phyloP scores from a whole-genome alignment of 495 filamentous ascomycete genomes.

The Cenococcum geophilum region DNA sequence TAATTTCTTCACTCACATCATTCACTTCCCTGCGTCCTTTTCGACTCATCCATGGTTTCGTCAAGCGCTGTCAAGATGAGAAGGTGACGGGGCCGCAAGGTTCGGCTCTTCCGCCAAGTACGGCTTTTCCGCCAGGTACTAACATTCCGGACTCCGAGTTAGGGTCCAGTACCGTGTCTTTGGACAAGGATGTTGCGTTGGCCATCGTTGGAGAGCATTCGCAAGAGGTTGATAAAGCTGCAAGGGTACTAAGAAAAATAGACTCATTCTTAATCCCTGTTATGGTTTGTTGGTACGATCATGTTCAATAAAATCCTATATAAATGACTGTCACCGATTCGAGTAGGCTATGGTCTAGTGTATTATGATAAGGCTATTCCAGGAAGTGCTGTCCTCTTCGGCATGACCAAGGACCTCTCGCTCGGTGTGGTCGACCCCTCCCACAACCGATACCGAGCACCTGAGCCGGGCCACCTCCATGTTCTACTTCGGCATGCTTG shows the following conservation, averaged over 20 bases:
- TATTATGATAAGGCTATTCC: conserved; percentile 78
- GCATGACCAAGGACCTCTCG: conserved; percentile 63
- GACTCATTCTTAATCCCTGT: conserved; percentile 64
- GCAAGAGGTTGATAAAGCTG: conserved; percentile 46
- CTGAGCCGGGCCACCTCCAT: conserved; percentile 70
- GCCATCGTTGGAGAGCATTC: conserved; percentile 49
- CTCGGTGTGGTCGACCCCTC: conserved; percentile 51
- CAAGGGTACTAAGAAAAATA: conserved; percentile 61
- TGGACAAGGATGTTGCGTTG: conserved; percentile 45
- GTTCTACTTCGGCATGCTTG: conserved; percentile 76
- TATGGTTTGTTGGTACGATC: conserved; percentile 57
- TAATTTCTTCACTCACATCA: background rate
- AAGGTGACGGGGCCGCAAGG: background rate
- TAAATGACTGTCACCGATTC: background rate
- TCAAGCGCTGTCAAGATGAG: background rate
- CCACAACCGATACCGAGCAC: conserved; percentile 53
- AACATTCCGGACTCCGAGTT: background rate
- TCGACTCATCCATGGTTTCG: background rate
- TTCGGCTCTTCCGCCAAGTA: background rate
- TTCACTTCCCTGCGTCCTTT: background rate
- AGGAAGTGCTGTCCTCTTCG: conserved; percentile 64
- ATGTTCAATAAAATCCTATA: background rate
- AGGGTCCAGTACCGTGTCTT: conserved; percentile 9
- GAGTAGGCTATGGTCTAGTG: conserved; percentile 56
- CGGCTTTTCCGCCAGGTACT: background rate